Evolutionary conservation across 2,329 filamentous ascomycete species (phyloP), one percentile per base, ranked within the genome.

Genomic region (Keithomyces neogunnii): DNA sequence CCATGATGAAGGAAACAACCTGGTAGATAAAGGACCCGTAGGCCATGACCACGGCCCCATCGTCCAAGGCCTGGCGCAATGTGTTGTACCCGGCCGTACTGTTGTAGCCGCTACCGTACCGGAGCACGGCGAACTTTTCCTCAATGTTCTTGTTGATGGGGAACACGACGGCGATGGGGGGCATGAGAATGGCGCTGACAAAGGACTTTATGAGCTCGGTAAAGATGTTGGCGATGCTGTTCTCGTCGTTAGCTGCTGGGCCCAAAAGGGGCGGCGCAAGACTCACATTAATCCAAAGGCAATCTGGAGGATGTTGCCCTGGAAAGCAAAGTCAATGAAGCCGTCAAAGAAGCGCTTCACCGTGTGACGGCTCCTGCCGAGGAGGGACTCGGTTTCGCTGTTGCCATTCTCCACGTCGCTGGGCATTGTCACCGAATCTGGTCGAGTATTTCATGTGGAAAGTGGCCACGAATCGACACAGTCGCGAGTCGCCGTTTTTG

Each of bases 291-390:
- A 70, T 57, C 85, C 86, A 58, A 89, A 82, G 13, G 86, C 86
- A 53, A 89, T 85, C 65, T 89, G 82, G 30, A 89, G 74, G 46
- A 89, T 85, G 59, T 89, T 88, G 52, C 86, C 85, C 56, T 85
- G 80, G 50, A 88, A 78, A 0, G 84, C 85, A 66, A 89, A 89
- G 63, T 88, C 84, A 57, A 83, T 65, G 63, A 89, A 89, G 39
- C 82, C 82, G 35, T 78, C 70, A 72, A 79, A 83, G 51, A 80
- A 68, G 53, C 73, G 72, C 55, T 72, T 69, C 29, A 78, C 75
- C 49, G 69, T 69, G 50, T 71, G 66, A 55, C 74, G 69, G 52
- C 78, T 69, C 26, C 72, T 67, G 45, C 72, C 71, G 35, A 79
- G 69, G 30, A 82, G 66, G 31, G 66, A 64, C 29, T 64, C 62